Evolutionary conservation across 2,329 filamentous ascomycete genomes (phyloP), one percentile per base, ranked within the genome.

Genomic region (Colletotrichum gloeosporioides): DNA sequence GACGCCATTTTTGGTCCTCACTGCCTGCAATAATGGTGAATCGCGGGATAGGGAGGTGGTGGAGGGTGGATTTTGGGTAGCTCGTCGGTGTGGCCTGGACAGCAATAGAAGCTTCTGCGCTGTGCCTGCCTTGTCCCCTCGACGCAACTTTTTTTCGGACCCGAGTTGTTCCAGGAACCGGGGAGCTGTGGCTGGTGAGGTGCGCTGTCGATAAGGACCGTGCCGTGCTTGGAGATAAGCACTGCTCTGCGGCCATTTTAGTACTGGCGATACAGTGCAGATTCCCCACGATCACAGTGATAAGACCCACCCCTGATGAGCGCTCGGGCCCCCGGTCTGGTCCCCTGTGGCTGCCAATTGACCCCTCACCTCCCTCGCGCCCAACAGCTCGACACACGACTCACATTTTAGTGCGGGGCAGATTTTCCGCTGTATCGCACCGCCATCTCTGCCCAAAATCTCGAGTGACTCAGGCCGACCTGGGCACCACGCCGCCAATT

Each of bases 1-100:
- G 95, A 95, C 86, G 95, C 93, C 97, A 99, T 99, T 79, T 77
- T 82, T 76, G 69, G 61, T 71, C 67, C 69, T 78, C 71, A 70
- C 61, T 74, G 57, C 75, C 61, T 71, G 72, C 67, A 57, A 66
- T 72, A 55, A 29, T 69, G 27, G 63, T 68, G 34, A 67, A 59
- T 71, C 62, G 71, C 71, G 72, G 75, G 62, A 39, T 73, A 53
- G 53, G 32, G 76, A 73, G 66, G 75, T 76, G 68, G 72, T 76
- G 64, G 36, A 44, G 65, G 57, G 64, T 68, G 49, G 65, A 64
- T 53, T 68, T 55, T 55, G 64, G 55, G 53, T 69, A 76, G 65
- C 73, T 71, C 69, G 66, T 71, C 70, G 75, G 68, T 77, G 69
- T 73, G 73, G 67, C 72, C 68, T 78, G 68, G 77, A 78, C 67